phyloP scores from a whole-genome alignment of 306 rosid genomes.

The Rosa rugosa region DNA sequence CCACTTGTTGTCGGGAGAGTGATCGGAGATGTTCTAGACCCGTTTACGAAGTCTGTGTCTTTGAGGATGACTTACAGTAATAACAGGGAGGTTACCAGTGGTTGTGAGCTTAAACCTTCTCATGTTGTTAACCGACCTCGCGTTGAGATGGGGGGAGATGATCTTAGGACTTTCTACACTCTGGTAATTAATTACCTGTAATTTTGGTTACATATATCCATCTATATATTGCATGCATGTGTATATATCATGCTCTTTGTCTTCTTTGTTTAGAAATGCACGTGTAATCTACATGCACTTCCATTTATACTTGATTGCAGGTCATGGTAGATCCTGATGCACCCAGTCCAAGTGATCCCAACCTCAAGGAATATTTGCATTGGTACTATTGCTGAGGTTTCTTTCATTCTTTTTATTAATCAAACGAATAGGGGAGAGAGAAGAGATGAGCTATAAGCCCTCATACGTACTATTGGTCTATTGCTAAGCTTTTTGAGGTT shows the following conservation, averaged over 20 bases:
- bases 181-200: constrained; percentile 28
- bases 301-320: constrained; percentile 20
- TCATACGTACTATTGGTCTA: too few relatives aligned
- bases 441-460: too few relatives aligned
- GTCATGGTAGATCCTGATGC: constrained; percentile 70
- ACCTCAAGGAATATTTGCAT: constrained; percentile 55
- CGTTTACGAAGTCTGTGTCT: constrained; percentile 44
- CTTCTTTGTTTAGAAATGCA: neutral
- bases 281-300: neutral
- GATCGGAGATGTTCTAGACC: constrained; percentile 52
- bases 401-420: neutral
- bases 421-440: neutral
- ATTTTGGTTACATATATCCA: too few relatives aligned
- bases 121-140: constrained; percentile 47
- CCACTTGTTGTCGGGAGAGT: constrained; percentile 56
- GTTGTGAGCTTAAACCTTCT: constrained; percentile 56
- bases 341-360: constrained; percentile 63
- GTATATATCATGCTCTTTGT: neutral
- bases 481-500: neutral
- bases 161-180: constrained; percentile 55
- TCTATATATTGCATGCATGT: neutral
- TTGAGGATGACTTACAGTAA: constrained; percentile 32
- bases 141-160: constrained; percentile 53
- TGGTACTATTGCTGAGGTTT: constrained; percentile 31
- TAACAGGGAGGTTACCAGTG: constrained; percentile 44